Percentiles rank a stretch among this genome's conserved stretches.
Evolutionary conservation across 169 alveolate genomes (phyloP).

Genomic region (Babesia caballi): DNA sequence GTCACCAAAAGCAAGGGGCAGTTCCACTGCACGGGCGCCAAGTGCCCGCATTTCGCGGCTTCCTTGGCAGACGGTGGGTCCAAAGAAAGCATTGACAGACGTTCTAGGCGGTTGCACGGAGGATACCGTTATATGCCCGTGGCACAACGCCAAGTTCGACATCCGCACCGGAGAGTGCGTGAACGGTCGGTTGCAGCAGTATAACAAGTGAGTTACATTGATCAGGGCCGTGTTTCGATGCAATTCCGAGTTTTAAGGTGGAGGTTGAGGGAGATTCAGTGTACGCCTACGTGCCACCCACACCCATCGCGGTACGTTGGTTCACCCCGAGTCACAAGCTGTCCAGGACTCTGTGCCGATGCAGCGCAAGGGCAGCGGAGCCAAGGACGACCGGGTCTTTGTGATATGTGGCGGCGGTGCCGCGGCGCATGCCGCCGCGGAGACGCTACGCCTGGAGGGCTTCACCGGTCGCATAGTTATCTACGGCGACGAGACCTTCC

Average conservation of each 20-base stretch:
- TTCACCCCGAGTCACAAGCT: not conserved
- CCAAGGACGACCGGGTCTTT: constrained; percentile 68
- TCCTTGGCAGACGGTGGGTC: constrained; percentile 64
- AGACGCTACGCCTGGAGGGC: constrained; percentile 79
- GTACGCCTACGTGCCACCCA: constrained; percentile 72
- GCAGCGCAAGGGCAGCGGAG: constrained; percentile 44
- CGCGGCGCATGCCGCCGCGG: constrained; percentile 83
- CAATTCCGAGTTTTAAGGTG: constrained; percentile 69
- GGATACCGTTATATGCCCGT: constrained; percentile 71
- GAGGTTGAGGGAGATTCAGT: constrained; percentile 65
- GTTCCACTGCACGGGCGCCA: constrained; percentile 72
- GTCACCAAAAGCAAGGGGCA: constrained; percentile 60
- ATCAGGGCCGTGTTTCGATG: constrained; percentile 70
- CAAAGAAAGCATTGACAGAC: not conserved
- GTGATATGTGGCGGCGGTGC: constrained; percentile 87
- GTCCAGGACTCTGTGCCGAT: constrained; percentile 42
- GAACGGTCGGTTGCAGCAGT: constrained; percentile 46
- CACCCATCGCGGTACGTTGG: constrained; percentile 51
- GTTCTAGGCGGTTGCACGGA: constrained; percentile 68
- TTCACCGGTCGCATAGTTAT: constrained; percentile 71
- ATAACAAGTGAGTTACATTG: not conserved
- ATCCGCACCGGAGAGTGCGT: constrained; percentile 72
- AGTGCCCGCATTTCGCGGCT: constrained; percentile 78
- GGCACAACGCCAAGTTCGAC: constrained; percentile 80
- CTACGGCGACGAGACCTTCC: constrained; percentile 61